Evolutionary conservation across 768 basidiomycete genomes (phyloP).

Genomic region (Gloeophyllum trabeum): DNA sequence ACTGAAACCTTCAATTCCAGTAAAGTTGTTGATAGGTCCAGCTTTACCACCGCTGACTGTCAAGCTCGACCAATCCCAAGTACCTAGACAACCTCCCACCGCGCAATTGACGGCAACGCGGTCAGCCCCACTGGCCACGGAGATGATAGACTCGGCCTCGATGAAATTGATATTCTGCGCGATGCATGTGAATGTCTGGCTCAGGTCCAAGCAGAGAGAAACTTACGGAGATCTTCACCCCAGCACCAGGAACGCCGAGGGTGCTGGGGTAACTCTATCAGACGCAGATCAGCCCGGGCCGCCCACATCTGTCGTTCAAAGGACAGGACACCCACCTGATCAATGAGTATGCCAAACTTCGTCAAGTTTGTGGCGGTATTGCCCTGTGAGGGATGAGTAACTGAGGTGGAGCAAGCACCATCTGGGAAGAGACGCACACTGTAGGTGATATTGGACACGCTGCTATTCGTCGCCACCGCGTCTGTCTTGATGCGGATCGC

Average conservation of each 20-base stretch:
- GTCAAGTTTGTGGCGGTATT: background rate
- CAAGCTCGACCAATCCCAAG: conserved; percentile 41
- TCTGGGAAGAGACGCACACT: background rate
- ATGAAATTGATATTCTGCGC: background rate
- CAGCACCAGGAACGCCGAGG: conserved; percentile 11
- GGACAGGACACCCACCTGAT: conserved; percentile 3
- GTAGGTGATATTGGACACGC: conserved; percentile 20
- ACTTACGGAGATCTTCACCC: conserved; percentile 12
- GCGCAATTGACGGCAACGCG: conserved; percentile 1
- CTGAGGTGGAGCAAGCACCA: background rate
- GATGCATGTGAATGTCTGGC: background rate
- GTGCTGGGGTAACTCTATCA: conserved; percentile 13
- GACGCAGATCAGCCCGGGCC: background rate
- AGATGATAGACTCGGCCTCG: background rate
- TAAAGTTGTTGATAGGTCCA: conserved; percentile 17
- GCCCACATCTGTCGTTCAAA: too few species aligned
- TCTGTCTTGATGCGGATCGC: conserved; percentile 47
- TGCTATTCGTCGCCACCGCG: conserved; percentile 25
- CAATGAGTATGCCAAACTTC: conserved; percentile 14
- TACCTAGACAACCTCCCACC: conserved; percentile 21
- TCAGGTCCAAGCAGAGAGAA: background rate
- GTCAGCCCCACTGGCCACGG: background rate
- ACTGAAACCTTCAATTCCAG: conserved; percentile 13
- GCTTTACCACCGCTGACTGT: conserved; percentile 29
- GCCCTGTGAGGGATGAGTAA: background rate